Evolutionary conservation across 768 basidiomycete genomes (phyloP).

Genomic region (Psilocybe azurescens): DNA sequence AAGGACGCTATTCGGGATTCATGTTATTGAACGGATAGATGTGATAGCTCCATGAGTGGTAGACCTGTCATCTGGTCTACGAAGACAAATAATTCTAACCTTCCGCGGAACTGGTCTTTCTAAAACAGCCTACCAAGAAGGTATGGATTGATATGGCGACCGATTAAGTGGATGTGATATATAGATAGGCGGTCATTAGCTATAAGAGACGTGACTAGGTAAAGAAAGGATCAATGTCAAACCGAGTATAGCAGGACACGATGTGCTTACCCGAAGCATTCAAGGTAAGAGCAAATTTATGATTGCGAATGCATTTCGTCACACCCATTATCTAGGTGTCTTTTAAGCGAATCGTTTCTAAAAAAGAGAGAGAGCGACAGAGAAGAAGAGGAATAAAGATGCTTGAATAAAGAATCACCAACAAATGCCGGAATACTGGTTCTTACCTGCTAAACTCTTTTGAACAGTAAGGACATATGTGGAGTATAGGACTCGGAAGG

Average conservation of each 20-base stretch:
- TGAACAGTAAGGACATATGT: slow-evolving; percentile 74
- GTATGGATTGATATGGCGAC: slow-evolving; percentile 12
- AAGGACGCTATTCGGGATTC: slow-evolving; percentile 31
- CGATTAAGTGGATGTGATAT: slow-evolving; percentile 8
- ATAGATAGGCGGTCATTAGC: slow-evolving; percentile 20
- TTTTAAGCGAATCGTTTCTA: slow-evolving; percentile 74
- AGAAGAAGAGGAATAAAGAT: slow-evolving; percentile 14
- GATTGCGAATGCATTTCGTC: slow-evolving; percentile 57
- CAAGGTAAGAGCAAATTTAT: not conserved
- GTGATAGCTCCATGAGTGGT: slow-evolving; percentile 15
- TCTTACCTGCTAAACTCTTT: slow-evolving; percentile 78
- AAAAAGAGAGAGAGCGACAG: slow-evolving; percentile 8
- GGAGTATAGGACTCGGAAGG: slow-evolving; percentile 62
- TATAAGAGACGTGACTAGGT: slow-evolving; percentile 19
- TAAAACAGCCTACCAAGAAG: slow-evolving; percentile 16
- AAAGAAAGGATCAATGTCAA: slow-evolving; percentile 9
- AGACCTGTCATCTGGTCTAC: slow-evolving; percentile 16
- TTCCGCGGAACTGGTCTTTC: slow-evolving; percentile 19
- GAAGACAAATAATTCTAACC: slow-evolving; percentile 23
- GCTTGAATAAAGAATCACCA: slow-evolving; percentile 13
- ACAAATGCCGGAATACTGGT: slow-evolving; percentile 12
- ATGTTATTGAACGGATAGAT: slow-evolving; percentile 19
- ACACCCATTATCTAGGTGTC: slow-evolving; percentile 84
- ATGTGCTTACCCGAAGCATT: slow-evolving; percentile 8
- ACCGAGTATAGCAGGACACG: not conserved